phyloP scores from a whole-genome alignment of 768 basidiomycete genomes.

The Mycena indigotica region DNA sequence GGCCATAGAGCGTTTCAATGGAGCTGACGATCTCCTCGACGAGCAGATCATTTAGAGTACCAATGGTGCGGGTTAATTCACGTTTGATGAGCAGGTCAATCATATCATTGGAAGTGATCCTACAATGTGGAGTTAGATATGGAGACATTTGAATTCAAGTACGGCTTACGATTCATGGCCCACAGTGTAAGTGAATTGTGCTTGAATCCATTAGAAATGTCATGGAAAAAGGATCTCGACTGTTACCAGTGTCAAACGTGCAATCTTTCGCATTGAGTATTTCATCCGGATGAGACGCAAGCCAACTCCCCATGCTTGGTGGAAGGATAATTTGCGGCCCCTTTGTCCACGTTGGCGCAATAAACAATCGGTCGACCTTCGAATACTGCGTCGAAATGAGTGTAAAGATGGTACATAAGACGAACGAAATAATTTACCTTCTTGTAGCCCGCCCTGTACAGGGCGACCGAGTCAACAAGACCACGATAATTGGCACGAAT shows the following conservation, averaged over 20 bases:
- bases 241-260: constrained; percentile 17
- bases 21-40: constrained; percentile 14
- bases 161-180: constrained; percentile 8
- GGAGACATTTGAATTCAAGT: background rate
- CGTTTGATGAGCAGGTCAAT: constrained; percentile 21
- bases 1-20: constrained; percentile 1
- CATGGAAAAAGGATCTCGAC: background rate
- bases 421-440: constrained; percentile 3
- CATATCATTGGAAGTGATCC: constrained; percentile 17
- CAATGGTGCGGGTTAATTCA: constrained; percentile 18
- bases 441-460: constrained; percentile 14
- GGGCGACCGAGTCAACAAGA: constrained; percentile 3
- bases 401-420: background rate
- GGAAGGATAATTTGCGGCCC: constrained; percentile 19
- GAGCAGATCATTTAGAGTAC: constrained; percentile 9
- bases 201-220: background rate
- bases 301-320: constrained; percentile 9
- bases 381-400: constrained; percentile 6
- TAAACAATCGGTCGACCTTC: constrained; percentile 2
- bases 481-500: constrained; percentile 16
- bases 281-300: constrained; percentile 8
- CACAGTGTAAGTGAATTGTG: constrained; percentile 21
- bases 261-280: constrained; percentile 20
- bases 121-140: background rate
- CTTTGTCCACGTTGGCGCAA: constrained; percentile 17